Evolutionary conservation across 768 basidiomycete genomes (phyloP).

Genomic region (Auricularia auricula-judae): DNA sequence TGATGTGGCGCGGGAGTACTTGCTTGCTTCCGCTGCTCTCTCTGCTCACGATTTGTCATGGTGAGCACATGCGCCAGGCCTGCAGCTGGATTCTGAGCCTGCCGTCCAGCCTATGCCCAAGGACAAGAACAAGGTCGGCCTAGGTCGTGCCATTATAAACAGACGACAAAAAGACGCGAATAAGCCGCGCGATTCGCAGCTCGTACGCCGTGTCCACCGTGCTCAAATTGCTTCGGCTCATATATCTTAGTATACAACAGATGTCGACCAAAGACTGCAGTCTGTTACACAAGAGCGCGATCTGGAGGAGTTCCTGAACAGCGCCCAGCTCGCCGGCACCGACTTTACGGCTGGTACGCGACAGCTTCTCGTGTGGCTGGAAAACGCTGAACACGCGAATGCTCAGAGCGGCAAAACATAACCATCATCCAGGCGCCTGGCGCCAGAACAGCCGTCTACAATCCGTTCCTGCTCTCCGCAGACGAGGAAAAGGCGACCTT

Average conservation of each 20-base stretch:
- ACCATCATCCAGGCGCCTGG: slow-evolving; percentile 50
- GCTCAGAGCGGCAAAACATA: slow-evolving; percentile 58
- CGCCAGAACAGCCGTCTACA: slow-evolving; percentile 34
- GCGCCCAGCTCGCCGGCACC: slow-evolving; percentile 86
- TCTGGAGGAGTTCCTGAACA: slow-evolving; percentile 91
- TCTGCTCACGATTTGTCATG: neutral
- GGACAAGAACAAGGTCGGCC: slow-evolving; percentile 37
- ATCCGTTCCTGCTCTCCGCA: slow-evolving; percentile 77
- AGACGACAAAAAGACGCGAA: slow-evolving; percentile 71
- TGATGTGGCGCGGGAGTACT: no score
- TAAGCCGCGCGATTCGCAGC: slow-evolving; percentile 45
- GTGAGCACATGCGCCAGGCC: neutral
- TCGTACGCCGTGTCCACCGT: slow-evolving; percentile 36
- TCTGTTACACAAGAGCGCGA: slow-evolving; percentile 95
- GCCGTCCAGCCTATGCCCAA: slow-evolving; percentile 9
- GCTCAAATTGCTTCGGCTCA: neutral
- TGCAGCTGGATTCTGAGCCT: neutral
- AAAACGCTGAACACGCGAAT: neutral
- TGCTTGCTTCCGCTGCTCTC: no score
- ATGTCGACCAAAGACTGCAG: slow-evolving; percentile 62
- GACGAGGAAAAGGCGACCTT: slow-evolving; percentile 70
- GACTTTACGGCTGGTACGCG: slow-evolving; percentile 88
- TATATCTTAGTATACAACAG: slow-evolving; percentile 56
- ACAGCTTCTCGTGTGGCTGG: slow-evolving; percentile 14
- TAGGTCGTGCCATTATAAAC: slow-evolving; percentile 95